Evolutionary conservation across 2,329 filamentous ascomycete genomes (phyloP).

Genomic region (Oidium heveae): DNA sequence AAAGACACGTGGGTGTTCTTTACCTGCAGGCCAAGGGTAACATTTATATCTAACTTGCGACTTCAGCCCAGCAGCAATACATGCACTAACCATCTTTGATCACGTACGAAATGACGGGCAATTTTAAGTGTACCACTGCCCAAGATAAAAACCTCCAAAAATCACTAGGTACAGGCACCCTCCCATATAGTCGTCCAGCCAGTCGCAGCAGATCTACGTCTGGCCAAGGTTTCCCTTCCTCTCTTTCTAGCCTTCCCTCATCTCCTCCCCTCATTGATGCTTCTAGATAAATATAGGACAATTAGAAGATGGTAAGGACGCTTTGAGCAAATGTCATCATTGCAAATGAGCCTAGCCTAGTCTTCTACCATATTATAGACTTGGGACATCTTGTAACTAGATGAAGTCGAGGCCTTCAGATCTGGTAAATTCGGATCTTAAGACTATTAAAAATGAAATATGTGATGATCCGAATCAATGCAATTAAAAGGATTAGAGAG

Average conservation of each 20-base stretch:
- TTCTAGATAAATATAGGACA: not conserved
- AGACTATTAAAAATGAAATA: not conserved
- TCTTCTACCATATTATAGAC: not conserved
- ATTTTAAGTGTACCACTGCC: not conserved
- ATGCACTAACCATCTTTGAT: not conserved
- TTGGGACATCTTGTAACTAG: not conserved
- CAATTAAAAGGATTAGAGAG: not conserved
- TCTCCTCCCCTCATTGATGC: not conserved
- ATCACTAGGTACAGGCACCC: not conserved
- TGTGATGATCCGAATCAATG: not conserved
- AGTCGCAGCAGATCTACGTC: not conserved
- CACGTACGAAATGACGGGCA: not conserved
- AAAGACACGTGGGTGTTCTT: not conserved
- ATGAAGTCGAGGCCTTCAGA: not conserved
- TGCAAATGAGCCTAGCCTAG: not conserved
- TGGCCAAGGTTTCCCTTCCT: not conserved
- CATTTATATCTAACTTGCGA: not conserved
- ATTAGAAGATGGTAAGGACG: not conserved
- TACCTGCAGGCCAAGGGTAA: not conserved
- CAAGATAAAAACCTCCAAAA: not conserved
- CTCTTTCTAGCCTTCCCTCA: not conserved
- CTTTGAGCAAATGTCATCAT: slow-evolving; percentile 1
- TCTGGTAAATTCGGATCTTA: not conserved
- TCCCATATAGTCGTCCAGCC: not conserved
- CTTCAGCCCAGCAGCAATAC: not conserved